These are phyloP conservation scores for Pilaira anomala DNA, from an alignment of 192 early-diverging fungal genomes.

Conservation along the genomic window DNA sequence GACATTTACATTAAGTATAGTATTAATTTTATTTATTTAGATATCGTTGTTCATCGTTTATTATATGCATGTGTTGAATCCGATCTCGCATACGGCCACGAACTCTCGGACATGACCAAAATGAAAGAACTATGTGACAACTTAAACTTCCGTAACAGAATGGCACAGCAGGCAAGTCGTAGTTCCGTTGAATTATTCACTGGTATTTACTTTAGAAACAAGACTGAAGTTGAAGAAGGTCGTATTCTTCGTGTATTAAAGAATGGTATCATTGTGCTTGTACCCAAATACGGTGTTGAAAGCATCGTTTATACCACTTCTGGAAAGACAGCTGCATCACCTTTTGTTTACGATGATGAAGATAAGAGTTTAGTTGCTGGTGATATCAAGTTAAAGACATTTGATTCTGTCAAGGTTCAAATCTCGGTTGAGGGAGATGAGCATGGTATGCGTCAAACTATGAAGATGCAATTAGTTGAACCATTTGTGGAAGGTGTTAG, in stretches of 20 bases:
- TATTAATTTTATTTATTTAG: slow-evolving; percentile 30
- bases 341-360: slow-evolving; percentile 42
- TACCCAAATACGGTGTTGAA: slow-evolving; percentile 91
- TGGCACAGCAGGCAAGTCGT: slow-evolving; percentile 93
- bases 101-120: slow-evolving; percentile 78
- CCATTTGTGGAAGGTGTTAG: slow-evolving; percentile 55
- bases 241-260: slow-evolving; percentile 90
- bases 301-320: slow-evolving; percentile 75
- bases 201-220: slow-evolving; percentile 93
- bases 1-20: not conserved
- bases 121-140: slow-evolving; percentile 79
- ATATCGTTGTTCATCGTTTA: slow-evolving; percentile 91
- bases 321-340: slow-evolving; percentile 22
- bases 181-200: slow-evolving; percentile 97
- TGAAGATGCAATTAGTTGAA: slow-evolving; percentile 54
- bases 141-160: slow-evolving; percentile 91
- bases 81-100: slow-evolving; percentile 53
- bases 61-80: slow-evolving; percentile 58
- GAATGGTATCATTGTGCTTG: slow-evolving; percentile 92
- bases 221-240: slow-evolving; percentile 79
- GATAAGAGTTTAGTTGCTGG: slow-evolving; percentile 39
- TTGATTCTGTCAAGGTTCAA: slow-evolving; percentile 76
- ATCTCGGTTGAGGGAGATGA: slow-evolving; percentile 60
- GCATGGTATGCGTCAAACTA: slow-evolving; percentile 59
- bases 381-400: slow-evolving; percentile 63